Conservation (phyloP, 2,329 filamentous ascomycete genomes). For the Ophiocordyceps robertsii region DNA sequence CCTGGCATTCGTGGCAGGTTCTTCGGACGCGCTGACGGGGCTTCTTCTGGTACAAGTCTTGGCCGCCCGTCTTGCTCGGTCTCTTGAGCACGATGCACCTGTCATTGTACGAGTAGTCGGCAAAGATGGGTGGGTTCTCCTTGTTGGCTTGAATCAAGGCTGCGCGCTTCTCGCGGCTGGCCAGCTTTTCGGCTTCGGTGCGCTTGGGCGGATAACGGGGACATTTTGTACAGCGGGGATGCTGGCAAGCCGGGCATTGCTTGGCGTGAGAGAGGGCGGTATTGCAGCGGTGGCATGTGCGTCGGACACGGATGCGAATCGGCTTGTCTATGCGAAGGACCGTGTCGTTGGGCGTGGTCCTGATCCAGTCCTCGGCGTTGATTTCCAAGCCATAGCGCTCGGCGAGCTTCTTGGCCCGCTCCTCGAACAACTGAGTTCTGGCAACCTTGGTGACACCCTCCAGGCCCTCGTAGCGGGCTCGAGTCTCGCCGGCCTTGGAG, state of each 20-base stretch:
- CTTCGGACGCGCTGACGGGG: slow-evolving; percentile 61
- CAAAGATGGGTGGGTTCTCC: slow-evolving; percentile 39
- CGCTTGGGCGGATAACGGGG: slow-evolving; percentile 58
- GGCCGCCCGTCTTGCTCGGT: slow-evolving; percentile 51
- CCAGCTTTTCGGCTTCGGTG: slow-evolving; percentile 38
- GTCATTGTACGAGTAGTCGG: slow-evolving; percentile 31
- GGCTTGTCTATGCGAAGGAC: slow-evolving; percentile 58
- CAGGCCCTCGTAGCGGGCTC: slow-evolving; percentile 14
- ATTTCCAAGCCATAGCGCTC: slow-evolving; percentile 43
- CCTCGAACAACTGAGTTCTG: slow-evolving; percentile 37
- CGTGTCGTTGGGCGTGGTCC: slow-evolving; percentile 33
- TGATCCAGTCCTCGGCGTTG: slow-evolving; percentile 38
- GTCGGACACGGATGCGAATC: slow-evolving; percentile 65
- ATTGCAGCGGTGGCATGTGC: slow-evolving; percentile 70
- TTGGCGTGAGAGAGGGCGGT: slow-evolving; percentile 60
- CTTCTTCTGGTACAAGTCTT: slow-evolving; percentile 59
- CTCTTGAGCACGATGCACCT: slow-evolving; percentile 43
- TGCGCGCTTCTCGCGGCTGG: slow-evolving; percentile 36
- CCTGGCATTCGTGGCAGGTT: slow-evolving; percentile 61
- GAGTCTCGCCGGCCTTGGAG: slow-evolving; percentile 11
- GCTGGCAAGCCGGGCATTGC: slow-evolving; percentile 64
- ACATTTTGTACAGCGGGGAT: slow-evolving; percentile 71
- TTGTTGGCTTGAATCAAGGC: slow-evolving; percentile 39
- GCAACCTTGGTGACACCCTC: slow-evolving; percentile 27
- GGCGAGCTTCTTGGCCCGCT: slow-evolving; percentile 41